Evolutionary conservation across 805 yeast genomes (phyloP).

Genomic region (Schwanniomyces polymorphus): DNA sequence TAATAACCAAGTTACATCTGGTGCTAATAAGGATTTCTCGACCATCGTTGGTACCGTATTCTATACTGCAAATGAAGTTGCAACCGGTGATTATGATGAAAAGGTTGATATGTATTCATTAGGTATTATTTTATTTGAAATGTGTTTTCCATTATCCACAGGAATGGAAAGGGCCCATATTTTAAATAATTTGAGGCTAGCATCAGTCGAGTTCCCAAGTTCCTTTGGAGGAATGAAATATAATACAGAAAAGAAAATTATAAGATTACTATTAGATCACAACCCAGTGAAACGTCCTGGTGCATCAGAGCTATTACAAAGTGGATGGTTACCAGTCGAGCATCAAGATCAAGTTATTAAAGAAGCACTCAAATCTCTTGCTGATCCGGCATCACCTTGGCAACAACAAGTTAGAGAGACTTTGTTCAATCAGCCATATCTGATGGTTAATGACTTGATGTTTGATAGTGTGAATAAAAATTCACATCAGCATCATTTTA

Average conservation of each 20-base stretch:
- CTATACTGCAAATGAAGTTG: conserved; percentile 88
- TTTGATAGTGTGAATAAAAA: conserved; percentile 56
- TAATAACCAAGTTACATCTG: conserved; percentile 38
- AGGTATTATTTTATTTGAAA: conserved; percentile 94
- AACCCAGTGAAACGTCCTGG: conserved; percentile 78
- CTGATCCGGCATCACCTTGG: conserved; percentile 93
- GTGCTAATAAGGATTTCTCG: conserved; percentile 67
- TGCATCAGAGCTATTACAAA: conserved; percentile 70
- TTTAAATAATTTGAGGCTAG: conserved; percentile 60
- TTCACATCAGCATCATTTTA: conserved; percentile 23
- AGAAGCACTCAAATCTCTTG: conserved; percentile 80
- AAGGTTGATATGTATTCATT: conserved; percentile 95
- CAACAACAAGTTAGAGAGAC: conserved; percentile 88
- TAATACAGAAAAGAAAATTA: conserved; percentile 64
- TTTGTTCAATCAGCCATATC: conserved; percentile 80
- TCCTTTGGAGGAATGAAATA: conserved; percentile 57
- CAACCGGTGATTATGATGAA: conserved; percentile 80
- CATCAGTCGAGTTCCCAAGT: conserved; percentile 65
- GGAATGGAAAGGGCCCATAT: conserved; percentile 90
- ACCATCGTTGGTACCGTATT: conserved; percentile 93
- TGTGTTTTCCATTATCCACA: conserved; percentile 82
- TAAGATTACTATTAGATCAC: conserved; percentile 69
- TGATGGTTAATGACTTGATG: conserved; percentile 78
- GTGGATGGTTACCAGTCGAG: conserved; percentile 84
- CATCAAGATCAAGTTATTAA: conserved; percentile 88